Evolutionary conservation across 1,284 basidiomycete species (phyloP).

Genomic region (Ceratobasidium sp.): DNA sequence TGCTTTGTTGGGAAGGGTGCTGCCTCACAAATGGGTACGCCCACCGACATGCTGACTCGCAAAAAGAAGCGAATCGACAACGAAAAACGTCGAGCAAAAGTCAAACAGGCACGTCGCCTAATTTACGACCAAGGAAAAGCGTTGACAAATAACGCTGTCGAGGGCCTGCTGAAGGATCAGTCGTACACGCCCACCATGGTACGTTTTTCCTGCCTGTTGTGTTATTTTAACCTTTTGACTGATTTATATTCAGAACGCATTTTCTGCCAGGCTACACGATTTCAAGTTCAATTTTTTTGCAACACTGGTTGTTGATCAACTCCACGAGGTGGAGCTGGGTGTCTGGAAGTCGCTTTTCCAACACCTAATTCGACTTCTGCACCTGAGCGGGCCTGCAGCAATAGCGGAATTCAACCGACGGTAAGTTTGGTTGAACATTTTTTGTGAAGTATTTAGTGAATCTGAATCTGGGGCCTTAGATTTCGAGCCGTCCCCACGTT

Average conservation of each 20-base stretch:
- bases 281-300: constrained; percentile 44
- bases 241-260: constrained; percentile 43
- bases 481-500: constrained; percentile 3
- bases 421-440: background rate
- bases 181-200: constrained; percentile 43
- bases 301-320: constrained; percentile 43
- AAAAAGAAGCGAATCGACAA: background rate
- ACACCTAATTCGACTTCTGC: constrained; percentile 49
- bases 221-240: constrained; percentile 1
- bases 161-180: constrained; percentile 35
- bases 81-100: background rate
- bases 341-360: constrained; percentile 49
- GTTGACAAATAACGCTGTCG: constrained; percentile 32
- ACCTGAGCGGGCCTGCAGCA: constrained; percentile 37
- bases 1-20: constrained; percentile 36
- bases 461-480: background rate
- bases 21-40: constrained; percentile 39
- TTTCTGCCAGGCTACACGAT: constrained; percentile 32
- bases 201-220: constrained; percentile 49
- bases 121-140: constrained; percentile 22
- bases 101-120: constrained; percentile 2
- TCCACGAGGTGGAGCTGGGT: constrained; percentile 46
- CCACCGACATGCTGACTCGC: constrained; percentile 44
- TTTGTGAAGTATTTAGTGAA: background rate
- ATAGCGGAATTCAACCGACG: constrained; percentile 41